Evolutionary conservation across 257 asterid species (phyloP).

Genomic region (Buddleja alternifolia): DNA sequence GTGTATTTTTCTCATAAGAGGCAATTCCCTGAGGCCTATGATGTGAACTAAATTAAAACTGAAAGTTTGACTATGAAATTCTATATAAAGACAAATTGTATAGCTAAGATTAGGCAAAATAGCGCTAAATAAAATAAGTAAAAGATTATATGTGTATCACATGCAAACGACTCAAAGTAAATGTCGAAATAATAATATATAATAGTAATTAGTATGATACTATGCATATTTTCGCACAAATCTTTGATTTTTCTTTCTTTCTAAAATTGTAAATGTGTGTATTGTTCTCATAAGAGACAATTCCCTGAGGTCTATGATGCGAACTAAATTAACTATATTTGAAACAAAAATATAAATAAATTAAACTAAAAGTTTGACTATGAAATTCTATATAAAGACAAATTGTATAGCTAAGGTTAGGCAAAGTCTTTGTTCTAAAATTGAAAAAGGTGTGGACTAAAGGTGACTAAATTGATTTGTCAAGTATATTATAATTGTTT

Average conservation of each 20-base stretch:
- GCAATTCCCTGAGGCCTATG: not conserved
- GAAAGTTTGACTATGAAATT: conserved; percentile 30
- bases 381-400: conserved; percentile 18
- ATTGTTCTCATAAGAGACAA: too few relatives aligned
- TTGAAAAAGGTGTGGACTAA: conserved; percentile 18
- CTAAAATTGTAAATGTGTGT: too few relatives aligned
- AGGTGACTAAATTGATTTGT: conserved; percentile 29
- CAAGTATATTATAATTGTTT: conserved; percentile 13
- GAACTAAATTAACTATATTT: not conserved
- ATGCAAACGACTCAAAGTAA: too few relatives aligned
- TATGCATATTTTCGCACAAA: not conserved
- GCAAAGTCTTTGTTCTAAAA: conserved; percentile 34
- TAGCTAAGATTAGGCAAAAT: conserved; percentile 51
- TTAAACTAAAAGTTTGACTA: conserved; percentile 30
- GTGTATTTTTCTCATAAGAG: too few relatives aligned
- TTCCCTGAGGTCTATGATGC: not conserved
- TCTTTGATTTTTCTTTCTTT: too few relatives aligned
- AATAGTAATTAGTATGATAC: conserved; percentile 3
- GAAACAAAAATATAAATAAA: not conserved
- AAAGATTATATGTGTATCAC: too few relatives aligned
- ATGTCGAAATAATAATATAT: too few relatives aligned
- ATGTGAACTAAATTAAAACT: not conserved
- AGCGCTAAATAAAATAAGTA: too few relatives aligned
- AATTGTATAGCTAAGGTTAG: conserved; percentile 43
- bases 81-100: conserved; percentile 26